Base-by-base conservation (phyloP, 2,329 filamentous ascomycete species). In the Rasamsonia emersonii region DNA sequence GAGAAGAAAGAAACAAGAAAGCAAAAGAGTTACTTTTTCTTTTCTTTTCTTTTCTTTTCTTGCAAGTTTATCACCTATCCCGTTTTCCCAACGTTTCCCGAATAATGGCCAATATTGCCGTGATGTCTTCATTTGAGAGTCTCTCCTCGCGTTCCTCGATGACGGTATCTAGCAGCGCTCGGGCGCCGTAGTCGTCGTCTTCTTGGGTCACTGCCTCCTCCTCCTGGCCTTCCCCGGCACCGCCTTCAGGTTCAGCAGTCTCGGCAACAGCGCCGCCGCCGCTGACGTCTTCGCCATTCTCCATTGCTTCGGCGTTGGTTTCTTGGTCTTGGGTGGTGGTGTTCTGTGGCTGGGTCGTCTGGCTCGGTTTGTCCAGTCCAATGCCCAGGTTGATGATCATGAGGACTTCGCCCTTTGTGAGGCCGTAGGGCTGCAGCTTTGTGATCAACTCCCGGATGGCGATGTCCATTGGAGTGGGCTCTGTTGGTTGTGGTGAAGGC, bases 361-460 rank as follows among this genome's bases (percentile, higher is more conserved):
- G n/a, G n/a, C n/a, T n/a, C n/a, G n/a, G n/a, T n/a, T n/a, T n/a
- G n/a, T n/a, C n/a, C 33, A 17, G 24, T 3, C 62, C 64, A 10
- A 65, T 43, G 1, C 64, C 62, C 16, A 67, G 43, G 37, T 68
- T 67, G 13, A 67, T 42, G 30, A 67, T 56, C 52, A 60, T 65
- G 11, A 65, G 40, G 7, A 64, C 58, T 43, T 68, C 64, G 0
- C 58, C 61, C 42, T 68, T 67, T 17, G 63, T 66, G 11, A 67
- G 46, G 10, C 53, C 54, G 29, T 56, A 65, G 0, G 59, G 58
- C 25, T 55, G 49, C 4, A 67, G 39, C 9, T 47, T 46, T 1
- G 42, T 43, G 15, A 66, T 49, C 3, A 65, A 44, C 6, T 51
- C 43, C 6, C 54, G 53, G 10, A 66, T 44, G 2, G 60, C 60